Conservation (phyloP, 352 stramenopile species). For the Aphanomyces invadans region DNA sequence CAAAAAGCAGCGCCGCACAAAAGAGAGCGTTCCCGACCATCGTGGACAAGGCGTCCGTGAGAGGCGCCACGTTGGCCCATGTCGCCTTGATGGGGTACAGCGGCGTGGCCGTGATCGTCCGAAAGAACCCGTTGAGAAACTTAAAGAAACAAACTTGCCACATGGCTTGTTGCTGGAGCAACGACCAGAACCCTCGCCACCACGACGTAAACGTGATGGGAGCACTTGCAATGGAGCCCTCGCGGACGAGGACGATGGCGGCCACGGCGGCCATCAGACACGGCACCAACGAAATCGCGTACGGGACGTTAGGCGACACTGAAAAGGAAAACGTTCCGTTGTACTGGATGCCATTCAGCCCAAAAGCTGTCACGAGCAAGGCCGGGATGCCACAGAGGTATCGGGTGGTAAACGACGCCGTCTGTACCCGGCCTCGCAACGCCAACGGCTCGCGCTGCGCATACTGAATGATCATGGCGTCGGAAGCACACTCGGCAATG, state of each 20-base stretch:
- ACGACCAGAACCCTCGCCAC: conserved; percentile 1
- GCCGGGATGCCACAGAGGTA: background rate
- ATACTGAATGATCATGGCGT: conserved; percentile 63
- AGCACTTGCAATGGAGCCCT: background rate
- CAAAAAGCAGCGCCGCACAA: background rate
- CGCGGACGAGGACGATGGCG: background rate
- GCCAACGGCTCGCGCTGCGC: conserved; percentile 62
- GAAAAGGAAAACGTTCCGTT: conserved; percentile 7
- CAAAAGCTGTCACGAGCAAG: conserved; percentile 1
- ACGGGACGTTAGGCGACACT: background rate
- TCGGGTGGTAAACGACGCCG: conserved; percentile 1
- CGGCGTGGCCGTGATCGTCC: background rate
- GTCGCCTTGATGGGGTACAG: background rate
- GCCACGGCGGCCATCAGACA: background rate
- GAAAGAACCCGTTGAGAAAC: conserved; percentile 8
- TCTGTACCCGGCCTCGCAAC: conserved; percentile 33
- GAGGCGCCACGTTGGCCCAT: conserved; percentile 1
- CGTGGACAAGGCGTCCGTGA: background rate
- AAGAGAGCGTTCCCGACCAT: conserved; percentile 1
- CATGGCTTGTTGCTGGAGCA: conserved; percentile 8
- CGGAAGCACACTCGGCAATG: conserved; percentile 57
- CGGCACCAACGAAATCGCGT: conserved; percentile 6
- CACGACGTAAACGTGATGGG: background rate
- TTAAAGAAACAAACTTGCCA: conserved; percentile 24
- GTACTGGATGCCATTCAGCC: conserved; percentile 17